A percentile compares a stretch with the other conserved stretches of the same genome.
Evolutionary conservation across 2,329 filamentous ascomycete genomes (phyloP).

Genomic region (Trichoderma sp.): DNA sequence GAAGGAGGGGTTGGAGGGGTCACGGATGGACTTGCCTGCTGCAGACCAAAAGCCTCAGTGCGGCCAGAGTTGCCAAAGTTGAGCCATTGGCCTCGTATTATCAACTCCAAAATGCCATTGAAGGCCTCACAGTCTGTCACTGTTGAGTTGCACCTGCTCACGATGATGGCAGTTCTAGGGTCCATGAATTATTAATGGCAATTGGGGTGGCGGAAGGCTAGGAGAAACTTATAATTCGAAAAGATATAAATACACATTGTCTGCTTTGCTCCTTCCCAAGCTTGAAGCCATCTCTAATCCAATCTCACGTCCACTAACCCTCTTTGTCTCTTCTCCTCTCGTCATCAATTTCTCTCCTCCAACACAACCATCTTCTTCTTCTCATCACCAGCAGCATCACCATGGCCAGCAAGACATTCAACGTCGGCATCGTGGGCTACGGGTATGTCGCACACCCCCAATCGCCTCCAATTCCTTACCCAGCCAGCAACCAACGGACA

Average conservation of each 20-base stretch:
- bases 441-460: slow-evolving; percentile 44
- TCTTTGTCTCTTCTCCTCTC: background rate
- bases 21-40: slow-evolving; percentile 21
- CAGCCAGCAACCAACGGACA: slow-evolving; percentile 11
- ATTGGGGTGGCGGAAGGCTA: background rate
- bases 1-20: slow-evolving; percentile 18
- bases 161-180: background rate
- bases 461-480: slow-evolving; percentile 15
- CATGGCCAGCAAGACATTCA: slow-evolving; percentile 48
- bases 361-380: too few relatives aligned
- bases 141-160: background rate
- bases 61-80: slow-evolving; percentile 15
- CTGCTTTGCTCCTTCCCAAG: background rate
- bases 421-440: slow-evolving; percentile 56
- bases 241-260: background rate
- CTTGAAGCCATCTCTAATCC: background rate
- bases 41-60: slow-evolving; percentile 18
- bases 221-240: background rate
- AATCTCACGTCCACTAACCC: background rate
- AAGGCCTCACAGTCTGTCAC: too few relatives aligned
- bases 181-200: background rate
- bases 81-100: background rate
- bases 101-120: too few relatives aligned
- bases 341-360: too few relatives aligned
- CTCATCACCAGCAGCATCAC: background rate